A percentile compares a stretch with the other conserved stretches of the same genome.
Evolutionary conservation across 306 rosid genomes (phyloP).

Genomic region (Glycine latifolia): DNA sequence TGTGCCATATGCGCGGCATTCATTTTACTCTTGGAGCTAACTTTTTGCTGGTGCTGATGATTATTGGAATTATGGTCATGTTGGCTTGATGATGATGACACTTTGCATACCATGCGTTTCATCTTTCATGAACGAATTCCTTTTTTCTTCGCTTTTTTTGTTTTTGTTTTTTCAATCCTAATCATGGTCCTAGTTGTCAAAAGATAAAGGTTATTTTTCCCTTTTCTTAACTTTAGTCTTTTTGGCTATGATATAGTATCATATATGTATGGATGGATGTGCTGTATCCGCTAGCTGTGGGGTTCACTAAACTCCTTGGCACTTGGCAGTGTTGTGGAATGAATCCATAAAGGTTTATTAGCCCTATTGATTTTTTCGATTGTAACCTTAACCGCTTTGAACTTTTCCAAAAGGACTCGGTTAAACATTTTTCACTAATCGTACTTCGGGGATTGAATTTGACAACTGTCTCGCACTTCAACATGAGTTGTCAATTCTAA

Average conservation of each 20-base stretch:
- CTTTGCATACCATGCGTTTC: conserved; percentile 38
- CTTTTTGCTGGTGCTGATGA: conserved; percentile 8
- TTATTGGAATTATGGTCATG: no score
- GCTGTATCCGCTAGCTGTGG: neutral
- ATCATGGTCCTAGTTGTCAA: conserved; percentile 45
- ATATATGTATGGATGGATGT: neutral
- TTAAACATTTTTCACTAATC: conserved; percentile 7
- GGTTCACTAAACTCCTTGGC: neutral
- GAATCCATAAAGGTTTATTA: neutral
- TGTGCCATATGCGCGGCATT: neutral
- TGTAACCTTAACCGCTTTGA: neutral
- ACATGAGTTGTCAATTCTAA: conserved; percentile 36
- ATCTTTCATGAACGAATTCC: neutral
- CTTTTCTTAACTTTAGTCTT: conserved; percentile 17
- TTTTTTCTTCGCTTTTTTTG: no score
- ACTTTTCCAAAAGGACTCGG: neutral
- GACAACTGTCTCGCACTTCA: conserved; percentile 49
- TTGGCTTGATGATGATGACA: conserved; percentile 30
- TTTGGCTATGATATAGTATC: neutral
- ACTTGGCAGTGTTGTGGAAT: neutral
- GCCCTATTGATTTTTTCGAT: neutral
- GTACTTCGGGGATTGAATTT: conserved; percentile 1
- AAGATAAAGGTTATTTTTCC: conserved; percentile 40
- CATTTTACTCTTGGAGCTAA: conserved; percentile 27
- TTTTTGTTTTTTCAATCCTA: neutral